These are phyloP conservation scores for Beauveria sp. DNA, from an alignment of 2,329 filamentous ascomycete species.

Conservation along the genomic window DNA sequence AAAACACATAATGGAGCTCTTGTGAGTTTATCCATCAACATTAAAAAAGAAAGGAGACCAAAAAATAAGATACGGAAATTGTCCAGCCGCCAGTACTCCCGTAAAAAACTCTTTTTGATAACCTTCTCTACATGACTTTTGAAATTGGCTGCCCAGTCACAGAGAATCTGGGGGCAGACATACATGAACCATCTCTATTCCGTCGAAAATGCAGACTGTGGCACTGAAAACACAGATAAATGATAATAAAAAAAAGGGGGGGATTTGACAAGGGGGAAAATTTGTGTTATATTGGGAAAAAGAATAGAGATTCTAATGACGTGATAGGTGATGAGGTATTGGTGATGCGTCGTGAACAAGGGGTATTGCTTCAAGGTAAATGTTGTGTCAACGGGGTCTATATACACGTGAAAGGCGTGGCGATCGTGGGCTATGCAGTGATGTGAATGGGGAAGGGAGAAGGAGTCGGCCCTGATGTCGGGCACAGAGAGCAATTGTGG, in stretches of 20 bases:
- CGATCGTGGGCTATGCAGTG: conserved; percentile 25
- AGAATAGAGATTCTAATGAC: conserved; percentile 10
- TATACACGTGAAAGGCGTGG: conserved; percentile 33
- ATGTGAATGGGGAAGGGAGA: not conserved
- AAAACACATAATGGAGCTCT: conserved; percentile 2
- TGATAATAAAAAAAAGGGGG: conserved; percentile 4
- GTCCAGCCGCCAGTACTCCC: conserved; percentile 31
- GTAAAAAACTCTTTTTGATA: conserved; percentile 10
- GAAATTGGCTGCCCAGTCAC: conserved; percentile 21
- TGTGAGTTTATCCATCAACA: conserved; percentile 9
- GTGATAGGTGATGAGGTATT: conserved; percentile 17
- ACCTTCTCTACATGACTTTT: conserved; percentile 35
- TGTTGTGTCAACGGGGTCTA: conserved; percentile 32
- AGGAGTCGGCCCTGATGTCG: conserved; percentile 8
- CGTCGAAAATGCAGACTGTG: conserved; percentile 16
- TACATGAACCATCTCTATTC: conserved; percentile 35
- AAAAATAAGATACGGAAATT: conserved; percentile 9
- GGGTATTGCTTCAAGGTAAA: conserved; percentile 27
- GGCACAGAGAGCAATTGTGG: not conserved
- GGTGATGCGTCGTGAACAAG: conserved; percentile 25
- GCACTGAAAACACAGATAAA: conserved; percentile 8
- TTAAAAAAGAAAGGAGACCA: conserved; percentile 14
- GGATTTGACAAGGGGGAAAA: not conserved
- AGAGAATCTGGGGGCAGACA: conserved; percentile 19
- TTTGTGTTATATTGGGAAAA: conserved; percentile 1